These are phyloP conservation scores for Elsinoe ampelina DNA, from an alignment of 2,329 filamentous ascomycete species.

Conservation along the genomic window DNA sequence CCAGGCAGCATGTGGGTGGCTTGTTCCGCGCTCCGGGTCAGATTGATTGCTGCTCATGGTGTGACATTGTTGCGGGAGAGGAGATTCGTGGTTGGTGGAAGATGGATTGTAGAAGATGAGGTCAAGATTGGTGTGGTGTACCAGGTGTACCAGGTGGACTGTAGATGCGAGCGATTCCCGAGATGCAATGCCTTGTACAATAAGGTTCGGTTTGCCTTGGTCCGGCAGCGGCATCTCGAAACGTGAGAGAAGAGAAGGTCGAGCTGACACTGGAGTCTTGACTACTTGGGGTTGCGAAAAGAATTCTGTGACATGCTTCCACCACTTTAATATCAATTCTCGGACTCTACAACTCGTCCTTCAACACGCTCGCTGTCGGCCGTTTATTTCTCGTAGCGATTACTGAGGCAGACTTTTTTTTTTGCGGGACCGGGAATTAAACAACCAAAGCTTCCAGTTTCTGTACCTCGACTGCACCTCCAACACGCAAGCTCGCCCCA, in stretches of 20 bases:
- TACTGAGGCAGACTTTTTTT: neutral
- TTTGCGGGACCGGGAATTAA: conserved; percentile 3
- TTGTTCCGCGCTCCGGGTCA: neutral
- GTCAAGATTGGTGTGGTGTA: too few relatives aligned
- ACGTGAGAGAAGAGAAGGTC: conserved; percentile 9
- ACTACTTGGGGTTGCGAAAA: neutral
- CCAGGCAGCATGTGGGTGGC: neutral
- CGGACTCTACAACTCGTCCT: neutral
- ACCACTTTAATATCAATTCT: conserved; percentile 11
- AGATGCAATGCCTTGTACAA: neutral
- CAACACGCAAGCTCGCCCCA: neutral
- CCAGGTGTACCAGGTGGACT: neutral
- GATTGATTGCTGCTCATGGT: conserved; percentile 8
- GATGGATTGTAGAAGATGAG: neutral
- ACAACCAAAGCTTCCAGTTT: neutral
- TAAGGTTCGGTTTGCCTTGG: conserved; percentile 6
- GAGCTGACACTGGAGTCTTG: neutral
- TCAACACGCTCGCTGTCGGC: conserved; percentile 5
- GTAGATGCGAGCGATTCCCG: neutral
- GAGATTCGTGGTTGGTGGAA: neutral
- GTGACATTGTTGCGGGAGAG: neutral
- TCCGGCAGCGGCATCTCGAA: conserved; percentile 5
- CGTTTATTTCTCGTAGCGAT: neutral
- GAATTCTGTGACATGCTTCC: conserved; percentile 9
- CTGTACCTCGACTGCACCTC: neutral